Evolutionary conservation across 768 basidiomycete genomes (phyloP), one percentile per base, ranked within the genome.

Genomic region (Mycena chlorophos): DNA sequence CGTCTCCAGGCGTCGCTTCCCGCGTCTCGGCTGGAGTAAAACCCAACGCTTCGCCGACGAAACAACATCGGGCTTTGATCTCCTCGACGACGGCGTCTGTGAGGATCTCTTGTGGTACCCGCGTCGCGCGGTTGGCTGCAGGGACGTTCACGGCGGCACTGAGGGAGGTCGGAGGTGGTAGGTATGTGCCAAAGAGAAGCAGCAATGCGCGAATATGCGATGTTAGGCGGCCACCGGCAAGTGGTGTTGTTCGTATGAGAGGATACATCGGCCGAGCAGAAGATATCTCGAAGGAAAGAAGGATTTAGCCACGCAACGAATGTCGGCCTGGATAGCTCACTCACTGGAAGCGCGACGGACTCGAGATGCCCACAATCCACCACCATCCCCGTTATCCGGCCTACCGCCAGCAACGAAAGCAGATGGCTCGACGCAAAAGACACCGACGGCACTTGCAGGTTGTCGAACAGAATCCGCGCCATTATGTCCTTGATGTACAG

Each of bases 351-450:
- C 4, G 85, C 85, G 3, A 87, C 88, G 0, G 94, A 91, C 69
- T 98, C 97, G 3, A 96, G 78, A 68, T 96, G 87, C 1, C 97
- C 97, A 61, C 87, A 88, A 66, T 99, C 97, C 2, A 98, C 74
- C 1, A 98, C 96, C 14, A 99, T 82, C 5, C 96, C 97, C 1
- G 94, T 95, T 61, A 94, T 89, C 55, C 91, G 78, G 12, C 97
- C 97, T 5, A 86, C 84, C 2, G 94, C 86, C 57, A 97, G 78
- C 14, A 98, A 75, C 3, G 94, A 83, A 17, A 98, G 81, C 0
- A 98, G 73, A 63, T 92, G 92, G 53, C 91, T 88, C 16, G 91
- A 88, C 1, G 91, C 89, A 71, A 98, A 99, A 2, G 94, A 96
- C 60, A 99, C 80, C 5, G 92, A 94, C 5, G 94, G 96, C 26